phyloP scores from a whole-genome alignment of 176 grass and related monocot genomes.

The Bromus sterilis region DNA sequence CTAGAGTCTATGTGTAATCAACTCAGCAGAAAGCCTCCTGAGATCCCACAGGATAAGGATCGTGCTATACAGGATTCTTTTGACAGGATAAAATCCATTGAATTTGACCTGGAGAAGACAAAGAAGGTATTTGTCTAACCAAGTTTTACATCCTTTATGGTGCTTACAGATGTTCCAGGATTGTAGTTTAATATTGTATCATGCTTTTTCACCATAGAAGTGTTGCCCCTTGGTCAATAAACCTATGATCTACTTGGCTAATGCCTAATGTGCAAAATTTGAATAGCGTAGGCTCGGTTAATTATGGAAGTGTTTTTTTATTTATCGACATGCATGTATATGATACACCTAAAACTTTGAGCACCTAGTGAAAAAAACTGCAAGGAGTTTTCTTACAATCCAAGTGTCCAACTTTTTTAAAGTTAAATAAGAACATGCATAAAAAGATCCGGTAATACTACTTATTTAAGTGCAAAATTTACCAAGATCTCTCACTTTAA shows the following conservation, averaged over 20 bases:
- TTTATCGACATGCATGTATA: not conserved
- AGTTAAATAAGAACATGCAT: not conserved
- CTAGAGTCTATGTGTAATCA: constrained; percentile 72
- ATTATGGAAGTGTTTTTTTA: not conserved
- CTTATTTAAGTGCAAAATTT: not conserved
- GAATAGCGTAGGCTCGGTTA: not conserved
- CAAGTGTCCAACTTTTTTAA: not conserved
- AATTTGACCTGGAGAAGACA: constrained; percentile 95
- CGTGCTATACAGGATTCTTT: constrained; percentile 79
- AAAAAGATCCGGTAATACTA: not conserved
- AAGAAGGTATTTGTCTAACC: constrained; percentile 58
- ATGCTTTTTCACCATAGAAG: not conserved
- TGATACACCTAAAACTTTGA: not conserved
- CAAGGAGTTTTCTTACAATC: not conserved
- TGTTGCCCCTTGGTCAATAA: not conserved
- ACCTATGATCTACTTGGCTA: not conserved
- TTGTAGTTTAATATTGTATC: constrained; percentile 1
- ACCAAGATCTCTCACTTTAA: not conserved
- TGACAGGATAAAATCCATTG: constrained; percentile 89
- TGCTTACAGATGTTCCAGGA: not conserved
- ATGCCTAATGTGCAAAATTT: not conserved
- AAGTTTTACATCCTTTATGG: not conserved
- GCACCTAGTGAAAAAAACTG: not conserved
- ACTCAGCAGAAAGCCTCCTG: constrained; percentile 70
- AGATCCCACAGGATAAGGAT: constrained; percentile 74